Conservation (phyloP, 192 early-diverging fungal species). For the Spizellomyces punctatus region DNA sequence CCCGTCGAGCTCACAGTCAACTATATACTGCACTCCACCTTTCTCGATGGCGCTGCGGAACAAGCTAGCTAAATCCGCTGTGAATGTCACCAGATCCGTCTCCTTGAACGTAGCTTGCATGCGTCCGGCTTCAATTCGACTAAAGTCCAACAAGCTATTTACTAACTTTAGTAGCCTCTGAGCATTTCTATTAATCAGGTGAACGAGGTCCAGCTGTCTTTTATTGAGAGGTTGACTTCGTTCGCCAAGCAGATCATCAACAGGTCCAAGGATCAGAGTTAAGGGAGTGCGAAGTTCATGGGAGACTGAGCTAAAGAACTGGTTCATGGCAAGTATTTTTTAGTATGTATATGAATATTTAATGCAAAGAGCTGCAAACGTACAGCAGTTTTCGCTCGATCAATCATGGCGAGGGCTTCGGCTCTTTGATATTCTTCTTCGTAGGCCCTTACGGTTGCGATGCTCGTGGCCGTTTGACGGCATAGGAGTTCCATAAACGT, state of each 20-base stretch:
- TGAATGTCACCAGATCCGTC: slow-evolving; percentile 50
- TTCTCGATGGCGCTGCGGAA: slow-evolving; percentile 58
- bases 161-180: slow-evolving; percentile 57
- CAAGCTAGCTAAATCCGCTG: slow-evolving; percentile 50
- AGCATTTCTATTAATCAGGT: slow-evolving; percentile 54
- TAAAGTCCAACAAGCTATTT: slow-evolving; percentile 59
- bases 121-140: slow-evolving; percentile 56
- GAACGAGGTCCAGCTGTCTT: slow-evolving; percentile 26
- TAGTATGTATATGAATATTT: too few species aligned
- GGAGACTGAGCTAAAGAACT: slow-evolving; percentile 25
- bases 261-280: slow-evolving; percentile 55
- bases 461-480: slow-evolving; percentile 14
- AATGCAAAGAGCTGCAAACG: slow-evolving; percentile 1
- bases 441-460: slow-evolving; percentile 13
- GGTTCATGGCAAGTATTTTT: too few species aligned
- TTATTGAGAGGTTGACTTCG: slow-evolving; percentile 26
- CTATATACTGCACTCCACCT: slow-evolving; percentile 43
- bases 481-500: slow-evolving; percentile 31
- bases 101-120: slow-evolving; percentile 53
- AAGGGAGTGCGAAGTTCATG: slow-evolving; percentile 49
- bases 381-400: slow-evolving; percentile 41
- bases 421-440: slow-evolving; percentile 27
- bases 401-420: slow-evolving; percentile 37
- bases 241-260: slow-evolving; percentile 29
- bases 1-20: slow-evolving; percentile 33